Evolutionary conservation across 148 eudicot genomes (phyloP).

Genomic region (Rhododendron simsii): DNA sequence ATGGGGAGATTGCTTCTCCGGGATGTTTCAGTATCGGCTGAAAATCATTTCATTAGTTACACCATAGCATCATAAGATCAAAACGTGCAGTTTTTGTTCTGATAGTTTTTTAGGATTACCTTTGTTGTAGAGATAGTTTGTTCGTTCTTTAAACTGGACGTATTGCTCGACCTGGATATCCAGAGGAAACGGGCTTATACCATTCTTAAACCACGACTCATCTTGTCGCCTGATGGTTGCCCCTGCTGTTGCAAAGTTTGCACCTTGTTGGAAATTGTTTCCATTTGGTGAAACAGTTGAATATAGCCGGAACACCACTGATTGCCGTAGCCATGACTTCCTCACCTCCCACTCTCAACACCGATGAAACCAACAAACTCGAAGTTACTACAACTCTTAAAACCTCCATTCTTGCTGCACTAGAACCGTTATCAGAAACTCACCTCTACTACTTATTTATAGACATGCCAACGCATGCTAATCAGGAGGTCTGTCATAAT

Average conservation of each 20-base stretch:
- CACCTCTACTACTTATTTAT: background rate
- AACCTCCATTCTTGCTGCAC: slow-evolving; percentile 9
- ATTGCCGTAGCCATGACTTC: background rate
- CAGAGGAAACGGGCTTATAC: slow-evolving; percentile 68
- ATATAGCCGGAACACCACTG: slow-evolving; percentile 16
- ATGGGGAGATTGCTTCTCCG: slow-evolving; percentile 36
- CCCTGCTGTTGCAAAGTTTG: slow-evolving; percentile 48
- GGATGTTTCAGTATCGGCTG: slow-evolving; percentile 17
- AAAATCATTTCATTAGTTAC: background rate
- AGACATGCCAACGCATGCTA: background rate
- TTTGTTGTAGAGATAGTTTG: slow-evolving; percentile 41
- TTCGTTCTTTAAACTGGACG: slow-evolving; percentile 56
- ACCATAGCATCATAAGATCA: background rate
- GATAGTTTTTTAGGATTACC: background rate
- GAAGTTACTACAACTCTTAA: background rate
- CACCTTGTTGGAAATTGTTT: slow-evolving; percentile 36
- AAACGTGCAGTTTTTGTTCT: background rate
- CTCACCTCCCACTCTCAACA: background rate
- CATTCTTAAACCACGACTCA: slow-evolving; percentile 54
- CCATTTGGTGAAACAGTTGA: slow-evolving; percentile 16
- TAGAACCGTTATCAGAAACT: background rate
- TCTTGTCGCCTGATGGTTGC: slow-evolving; percentile 53
- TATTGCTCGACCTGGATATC: slow-evolving; percentile 75
- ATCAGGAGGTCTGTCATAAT: background rate
- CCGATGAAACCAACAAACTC: slow-evolving; percentile 5